A percentile compares a stretch with the other conserved stretches of the same genome.
Conservation (phyloP, 177 flowering plant species). For the Vitis hybrid region DNA sequence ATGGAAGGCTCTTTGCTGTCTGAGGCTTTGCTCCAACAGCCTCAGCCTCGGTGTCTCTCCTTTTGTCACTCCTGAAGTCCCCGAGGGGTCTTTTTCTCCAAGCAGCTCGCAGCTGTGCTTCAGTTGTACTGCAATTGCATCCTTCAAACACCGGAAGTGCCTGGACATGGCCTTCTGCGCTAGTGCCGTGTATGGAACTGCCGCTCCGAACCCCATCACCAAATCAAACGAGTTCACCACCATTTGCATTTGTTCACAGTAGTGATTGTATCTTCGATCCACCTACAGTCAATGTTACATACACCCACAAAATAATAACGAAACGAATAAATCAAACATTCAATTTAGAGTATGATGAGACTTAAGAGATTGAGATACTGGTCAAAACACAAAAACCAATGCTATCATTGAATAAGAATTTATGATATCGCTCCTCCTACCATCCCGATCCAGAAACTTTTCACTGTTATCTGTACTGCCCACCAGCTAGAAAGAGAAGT, state of each 20-base stretch:
- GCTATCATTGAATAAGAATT: too few species aligned
- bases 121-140: constrained; percentile 69
- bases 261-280: constrained; percentile 85
- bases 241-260: constrained; percentile 94
- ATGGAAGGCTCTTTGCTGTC: constrained; percentile 88
- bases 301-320: neutral
- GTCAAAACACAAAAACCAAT: too few species aligned
- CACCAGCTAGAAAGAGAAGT: too few species aligned
- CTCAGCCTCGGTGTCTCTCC: constrained; percentile 94
- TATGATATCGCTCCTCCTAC: too few species aligned
- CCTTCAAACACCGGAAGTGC: constrained; percentile 89
- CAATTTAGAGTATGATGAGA: neutral
- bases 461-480: too few species aligned
- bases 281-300: constrained; percentile 46
- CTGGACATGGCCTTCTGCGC: constrained; percentile 98
- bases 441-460: too few species aligned
- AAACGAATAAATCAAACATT: neutral
- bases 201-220: constrained; percentile 91
- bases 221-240: constrained; percentile 93
- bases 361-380: too few species aligned
- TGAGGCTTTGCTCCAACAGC: constrained; percentile 76
- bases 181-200: constrained; percentile 82
- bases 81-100: constrained; percentile 78
- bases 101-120: constrained; percentile 80
- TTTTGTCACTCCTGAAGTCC: constrained; percentile 64